These are phyloP conservation scores for Earliella scabrosa DNA, from an alignment of 1,284 basidiomycete genomes.

Conservation along the genomic window DNA sequence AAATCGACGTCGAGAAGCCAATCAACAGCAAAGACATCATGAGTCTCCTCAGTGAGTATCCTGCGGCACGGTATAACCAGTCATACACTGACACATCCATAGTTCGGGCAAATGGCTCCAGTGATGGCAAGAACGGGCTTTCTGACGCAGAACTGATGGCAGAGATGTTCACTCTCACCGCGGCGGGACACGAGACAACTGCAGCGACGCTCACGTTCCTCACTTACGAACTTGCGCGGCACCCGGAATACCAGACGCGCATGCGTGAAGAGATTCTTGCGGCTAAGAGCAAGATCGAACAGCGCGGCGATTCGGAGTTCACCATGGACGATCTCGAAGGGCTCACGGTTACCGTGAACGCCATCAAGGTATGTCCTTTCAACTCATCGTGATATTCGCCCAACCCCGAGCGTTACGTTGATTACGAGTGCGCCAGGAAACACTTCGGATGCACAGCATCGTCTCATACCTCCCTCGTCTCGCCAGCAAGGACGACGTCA, in stretches of 20 bases:
- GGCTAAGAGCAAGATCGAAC: conserved; percentile 19
- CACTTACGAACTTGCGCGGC: conserved; percentile 33
- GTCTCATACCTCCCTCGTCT: conserved; percentile 35
- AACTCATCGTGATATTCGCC: too few relatives aligned
- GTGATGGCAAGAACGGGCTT: conserved; percentile 47
- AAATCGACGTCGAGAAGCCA: conserved; percentile 12
- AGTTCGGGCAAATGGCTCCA: conserved; percentile 58
- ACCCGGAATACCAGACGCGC: conserved; percentile 33
- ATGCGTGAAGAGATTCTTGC: conserved; percentile 33
- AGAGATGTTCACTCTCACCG: conserved; percentile 50
- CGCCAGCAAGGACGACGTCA: conserved; percentile 39
- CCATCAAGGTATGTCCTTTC: conserved; percentile 15
- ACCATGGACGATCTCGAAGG: conserved; percentile 34
- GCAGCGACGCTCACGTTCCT: conserved; percentile 30
- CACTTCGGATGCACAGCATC: conserved; percentile 43
- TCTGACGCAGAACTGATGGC: conserved; percentile 50
- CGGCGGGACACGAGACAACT: conserved; percentile 33
- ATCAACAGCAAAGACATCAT: conserved; percentile 39
- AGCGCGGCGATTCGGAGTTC: conserved; percentile 31
- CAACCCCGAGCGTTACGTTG: too few relatives aligned
- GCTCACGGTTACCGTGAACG: conserved; percentile 25
- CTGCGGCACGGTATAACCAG: too few relatives aligned
- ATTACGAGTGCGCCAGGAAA: conserved; percentile 34
- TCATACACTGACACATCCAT: too few relatives aligned
- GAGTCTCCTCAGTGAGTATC: conserved; percentile 42